Evolutionary conservation across 305 asterid species (phyloP), one percentile per base, ranked within the genome.

Genomic region (Plantago coronopus): DNA sequence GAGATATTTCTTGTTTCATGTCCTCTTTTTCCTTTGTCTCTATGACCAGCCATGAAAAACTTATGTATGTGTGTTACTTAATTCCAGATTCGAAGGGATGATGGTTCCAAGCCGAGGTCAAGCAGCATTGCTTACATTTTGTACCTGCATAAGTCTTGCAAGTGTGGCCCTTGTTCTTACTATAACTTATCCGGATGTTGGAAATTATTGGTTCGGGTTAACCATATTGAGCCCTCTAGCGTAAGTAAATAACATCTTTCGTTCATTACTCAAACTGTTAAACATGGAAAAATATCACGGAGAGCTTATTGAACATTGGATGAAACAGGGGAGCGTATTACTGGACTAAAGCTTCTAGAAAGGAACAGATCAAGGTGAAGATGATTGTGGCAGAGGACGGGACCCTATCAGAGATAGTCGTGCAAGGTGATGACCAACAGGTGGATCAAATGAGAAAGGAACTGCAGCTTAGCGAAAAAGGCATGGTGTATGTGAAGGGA

Each of bases 21-120:
- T 40, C 14, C 17, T 22, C 7, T 15, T 19, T 57, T 9, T 40
- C 25, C 9, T 11, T 38, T 42, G 9, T 12, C 7, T 21, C 23
- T 40, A 54, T 15, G 37, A 56, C 57, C 23, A 21, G 7, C 10
- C 22, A 12, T 16, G 37, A 46, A 13, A 48, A 13, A 9, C 42
- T 54, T 48, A 50, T 19, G 17, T 16, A 48, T 22, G 23, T 2
- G 54, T 53, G 2, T 20, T 2, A 7, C 12, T 54, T 16, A 0
- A 0, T 64, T 69, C 54, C 74, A 80, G 96, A 76, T 91, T 91
- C 51, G 98, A 91, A 75, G 98, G 98, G 37, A 79, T 71, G 75
- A 91, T 88, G 98, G 86, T 76, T 60, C 98, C 98, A 25, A 91
- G 83, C 78, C 83, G 96, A 29, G 95, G 95, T 62, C 96, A 91